Evolutionary conservation across 2,329 filamentous ascomycete species (phyloP), one percentile per base, ranked within the genome.

Genomic region (Beauveria sp.): DNA sequence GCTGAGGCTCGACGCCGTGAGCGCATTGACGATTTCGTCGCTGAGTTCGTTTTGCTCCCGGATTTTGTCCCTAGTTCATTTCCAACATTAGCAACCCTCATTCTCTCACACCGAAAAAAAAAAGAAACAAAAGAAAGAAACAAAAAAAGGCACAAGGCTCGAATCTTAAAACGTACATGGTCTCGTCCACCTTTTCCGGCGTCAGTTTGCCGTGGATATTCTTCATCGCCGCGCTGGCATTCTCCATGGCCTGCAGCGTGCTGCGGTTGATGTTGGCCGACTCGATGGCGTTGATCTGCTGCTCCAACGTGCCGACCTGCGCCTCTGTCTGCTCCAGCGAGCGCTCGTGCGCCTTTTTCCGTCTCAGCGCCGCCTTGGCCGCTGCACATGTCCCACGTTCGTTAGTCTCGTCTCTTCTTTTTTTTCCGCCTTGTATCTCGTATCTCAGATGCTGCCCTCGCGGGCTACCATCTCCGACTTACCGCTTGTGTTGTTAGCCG

Each of bases 251-350:
- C 67, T 88, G 85, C 66, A 98, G 81, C 14, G 95, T 99, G 81
- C 97, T 93, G 77, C 93, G 88, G 82, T 99, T 99, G 80, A 99
- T 97, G 75, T 98, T 99, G 65, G 95, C 95, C 53, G 93, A 91
- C 77, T 99, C 95, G 79, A 99, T 98, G 64, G 90, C 88, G 75
- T 95, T 95, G 72, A 98, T 96, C 75, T 99, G 92, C 72, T 93
- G 89, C 75, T 99, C 95, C 50, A 99, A 82, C 24, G 95, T 96
- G 69, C 87, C 86, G 71, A 98, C 96, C 77, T 98, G 93, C 38
- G 89, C 86, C 63, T 86, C 83, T 1, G 93, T 98, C 77, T 97
- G 93, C 67, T 96, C 91, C 63, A 97, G 85, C 62, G 90, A 91
- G 75, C 93, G 89, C 76, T 98, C 92, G 71, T 95, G 91, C 68